phyloP scores from a whole-genome alignment of 2,329 filamentous ascomycete genomes.

The Fusarium lateritium region DNA sequence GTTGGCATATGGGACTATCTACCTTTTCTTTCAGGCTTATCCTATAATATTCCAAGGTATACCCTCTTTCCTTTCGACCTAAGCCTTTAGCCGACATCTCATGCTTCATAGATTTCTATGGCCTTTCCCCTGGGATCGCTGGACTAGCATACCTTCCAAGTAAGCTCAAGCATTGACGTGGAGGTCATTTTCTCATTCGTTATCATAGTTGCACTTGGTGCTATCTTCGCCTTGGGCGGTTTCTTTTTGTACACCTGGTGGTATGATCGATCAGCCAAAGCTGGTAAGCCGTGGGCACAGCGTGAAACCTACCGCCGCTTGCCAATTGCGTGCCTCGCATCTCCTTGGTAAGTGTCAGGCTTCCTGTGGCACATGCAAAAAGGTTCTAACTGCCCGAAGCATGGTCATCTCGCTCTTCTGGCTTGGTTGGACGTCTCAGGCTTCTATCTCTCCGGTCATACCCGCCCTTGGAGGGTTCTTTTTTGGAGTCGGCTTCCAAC shows the following conservation, averaged over 20 bases:
- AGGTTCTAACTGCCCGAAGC: background rate
- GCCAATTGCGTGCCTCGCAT: background rate
- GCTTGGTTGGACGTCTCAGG: background rate
- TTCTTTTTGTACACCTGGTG: background rate
- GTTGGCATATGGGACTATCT: background rate
- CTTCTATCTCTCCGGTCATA: background rate
- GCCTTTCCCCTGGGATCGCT: background rate
- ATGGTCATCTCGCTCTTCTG: background rate
- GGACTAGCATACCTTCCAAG: background rate
- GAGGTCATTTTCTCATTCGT: no score
- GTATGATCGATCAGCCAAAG: background rate
- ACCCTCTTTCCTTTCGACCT: background rate
- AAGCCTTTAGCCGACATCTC: background rate
- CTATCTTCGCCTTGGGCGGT: background rate
- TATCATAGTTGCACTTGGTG: background rate
- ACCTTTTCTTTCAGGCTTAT: background rate
- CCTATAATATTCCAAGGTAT: background rate
- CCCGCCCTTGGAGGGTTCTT: background rate
- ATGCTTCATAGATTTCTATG: background rate
- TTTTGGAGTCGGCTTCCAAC: background rate
- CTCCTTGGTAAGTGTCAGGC: background rate
- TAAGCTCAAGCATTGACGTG: no score
- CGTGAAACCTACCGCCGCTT: background rate
- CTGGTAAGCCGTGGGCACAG: background rate
- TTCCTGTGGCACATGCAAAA: background rate